Evolutionary conservation across 2,329 filamentous ascomycete species (phyloP).

Genomic region (Bipolaris victoriae): DNA sequence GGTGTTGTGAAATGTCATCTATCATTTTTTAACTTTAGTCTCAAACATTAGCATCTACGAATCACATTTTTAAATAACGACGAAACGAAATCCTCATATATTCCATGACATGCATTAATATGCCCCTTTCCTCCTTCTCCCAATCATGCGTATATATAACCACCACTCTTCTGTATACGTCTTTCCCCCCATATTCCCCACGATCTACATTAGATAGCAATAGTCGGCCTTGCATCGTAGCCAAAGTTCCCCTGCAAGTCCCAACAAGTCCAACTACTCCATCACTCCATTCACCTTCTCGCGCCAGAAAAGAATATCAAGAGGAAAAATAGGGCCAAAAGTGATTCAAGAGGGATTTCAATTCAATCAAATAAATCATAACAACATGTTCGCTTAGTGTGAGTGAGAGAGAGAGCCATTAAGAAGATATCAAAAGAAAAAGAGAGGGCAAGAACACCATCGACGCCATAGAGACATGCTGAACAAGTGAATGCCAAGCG

Average conservation of each 20-base stretch:
- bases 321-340: no score
- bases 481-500: background rate
- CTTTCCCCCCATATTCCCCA: no score
- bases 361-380: background rate
- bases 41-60: background rate
- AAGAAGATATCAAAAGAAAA: background rate
- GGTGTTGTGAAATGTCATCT: background rate
- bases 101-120: background rate
- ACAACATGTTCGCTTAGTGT: constrained; percentile 1
- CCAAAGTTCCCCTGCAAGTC: background rate
- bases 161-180: background rate
- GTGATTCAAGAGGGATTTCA: background rate
- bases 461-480: constrained; percentile 1
- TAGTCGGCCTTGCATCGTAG: no score
- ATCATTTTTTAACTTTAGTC: no score
- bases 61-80: background rate
- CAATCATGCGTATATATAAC: background rate
- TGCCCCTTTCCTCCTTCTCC: background rate
- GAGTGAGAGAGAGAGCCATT: background rate
- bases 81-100: background rate
- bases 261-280: background rate
- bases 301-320: no score
- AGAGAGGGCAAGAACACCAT: background rate
- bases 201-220: no score
- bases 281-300: no score